phyloP scores from a whole-genome alignment of 2,329 filamentous ascomycete species.

The Xylaria sp. region DNA sequence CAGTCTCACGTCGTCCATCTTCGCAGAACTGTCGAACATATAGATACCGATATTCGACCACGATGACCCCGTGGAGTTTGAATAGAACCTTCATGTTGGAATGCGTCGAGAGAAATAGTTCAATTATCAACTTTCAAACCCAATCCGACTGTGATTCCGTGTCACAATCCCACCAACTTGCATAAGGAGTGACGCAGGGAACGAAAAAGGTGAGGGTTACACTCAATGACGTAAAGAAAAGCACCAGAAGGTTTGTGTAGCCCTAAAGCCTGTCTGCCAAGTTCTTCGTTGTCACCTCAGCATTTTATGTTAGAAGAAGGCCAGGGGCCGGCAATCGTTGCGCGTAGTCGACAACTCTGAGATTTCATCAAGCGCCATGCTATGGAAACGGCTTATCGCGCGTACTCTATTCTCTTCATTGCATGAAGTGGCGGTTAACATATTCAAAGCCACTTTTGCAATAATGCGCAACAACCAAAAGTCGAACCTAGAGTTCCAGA shows the following conservation, averaged over 20 bases:
- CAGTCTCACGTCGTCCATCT: slow-evolving; percentile 63
- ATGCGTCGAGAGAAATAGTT: not conserved
- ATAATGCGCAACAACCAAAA: slow-evolving; percentile 63
- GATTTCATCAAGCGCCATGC: not conserved
- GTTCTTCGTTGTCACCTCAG: slow-evolving; percentile 67
- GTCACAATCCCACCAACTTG: slow-evolving; percentile 85
- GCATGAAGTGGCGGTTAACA: slow-evolving; percentile 75
- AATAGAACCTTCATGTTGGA: slow-evolving; percentile 12
- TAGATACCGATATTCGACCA: slow-evolving; percentile 64
- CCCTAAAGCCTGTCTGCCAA: slow-evolving; percentile 87
- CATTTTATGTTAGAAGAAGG: not conserved
- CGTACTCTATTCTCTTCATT: not conserved
- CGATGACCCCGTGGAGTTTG: slow-evolving; percentile 55
- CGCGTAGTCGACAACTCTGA: not conserved
- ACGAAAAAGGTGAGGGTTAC: slow-evolving; percentile 86
- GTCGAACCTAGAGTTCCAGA: slow-evolving; percentile 73
- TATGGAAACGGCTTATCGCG: not conserved
- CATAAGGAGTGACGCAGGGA: slow-evolving; percentile 81
- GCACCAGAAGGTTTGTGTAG: slow-evolving; percentile 85
- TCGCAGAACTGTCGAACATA: slow-evolving; percentile 61
- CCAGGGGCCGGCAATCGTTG: not conserved
- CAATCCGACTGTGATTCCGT: slow-evolving; percentile 79
- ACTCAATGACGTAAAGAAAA: slow-evolving; percentile 79
- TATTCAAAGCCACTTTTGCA: slow-evolving; percentile 77
- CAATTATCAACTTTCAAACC: slow-evolving; percentile 59